Base-by-base conservation (phyloP, 352 stramenopile genomes). In the Phytophthora uliginosa region DNA sequence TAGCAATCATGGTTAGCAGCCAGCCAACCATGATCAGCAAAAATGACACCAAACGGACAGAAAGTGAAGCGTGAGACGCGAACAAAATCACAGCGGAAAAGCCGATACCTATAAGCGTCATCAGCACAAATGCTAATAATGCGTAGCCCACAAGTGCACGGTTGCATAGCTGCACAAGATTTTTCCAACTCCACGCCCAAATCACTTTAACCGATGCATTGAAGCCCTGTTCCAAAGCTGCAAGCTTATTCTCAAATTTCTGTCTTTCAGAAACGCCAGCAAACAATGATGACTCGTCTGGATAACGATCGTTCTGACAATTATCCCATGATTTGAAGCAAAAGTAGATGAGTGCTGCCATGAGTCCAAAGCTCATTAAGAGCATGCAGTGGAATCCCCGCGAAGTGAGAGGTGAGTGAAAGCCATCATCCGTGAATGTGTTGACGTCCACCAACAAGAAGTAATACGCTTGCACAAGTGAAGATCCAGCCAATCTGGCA, bases 381-480 rank as follows among this genome's bases (percentile, higher is more conserved):
- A 86, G 60, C 66, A 85, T 77, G 31, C 68, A 81, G 31, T 77
- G 51, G 60, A 82, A 78, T 10, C 74, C 69, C 42, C 56, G 55
- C 18, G 76, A 62, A 36, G 50, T 57, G 10, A 53, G 20, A 28
- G n/a, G 47, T 20, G 47, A 53, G 8, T 38, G 26, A 0, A 64
- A 53, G 10, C 54, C 52, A 7, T 38, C 26, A 24, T 65, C 50
- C 7, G 52, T 36, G 40, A 70, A 60, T 13, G 50, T 54, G 13
- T 77, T 60, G n/a, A 88, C 40, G 47, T 89, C 56, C 4, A 88
- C 80, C 6, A 82, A 36, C 31, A 87, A 63, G 38, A 92, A 90
- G 60, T 87, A 94, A 58, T 83, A 89, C 1, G 76, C 71, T 61
- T 94, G 86, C 5, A 89, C 65, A 34, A 85, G 50, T 1, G 71